Base-by-base conservation (phyloP, 2,329 filamentous ascomycete genomes). In the Aspergillus chevalieri region DNA sequence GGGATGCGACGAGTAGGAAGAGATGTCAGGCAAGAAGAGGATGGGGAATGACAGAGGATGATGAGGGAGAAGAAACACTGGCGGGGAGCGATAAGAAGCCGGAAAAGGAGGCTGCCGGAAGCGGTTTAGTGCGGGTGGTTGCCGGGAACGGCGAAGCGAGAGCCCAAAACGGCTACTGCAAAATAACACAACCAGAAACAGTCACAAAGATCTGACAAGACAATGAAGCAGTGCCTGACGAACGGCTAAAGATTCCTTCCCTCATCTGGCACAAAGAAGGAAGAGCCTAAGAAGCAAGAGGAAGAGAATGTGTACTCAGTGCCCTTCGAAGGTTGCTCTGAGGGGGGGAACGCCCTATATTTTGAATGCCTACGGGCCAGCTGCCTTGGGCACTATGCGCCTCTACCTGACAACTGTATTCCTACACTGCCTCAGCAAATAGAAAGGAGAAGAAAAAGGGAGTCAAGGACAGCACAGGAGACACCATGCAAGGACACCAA, bases 81-180 rank as follows among this genome's bases (percentile, higher is more conserved):
- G 42, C 42, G 42, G 24, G 24, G 24, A 44, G 42, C 38, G 42
- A 44, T 44, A 44, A 44, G 24, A 44, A 41, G 15, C 38, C 38
- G 38, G 42, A 44, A 44, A 44, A 44, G 42, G 42, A 44, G 42
- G 17, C 38, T 19, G 8, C 38, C 38, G n/a, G 38, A 41, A 19
- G 6, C 3, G 38, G 38, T 41, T 41, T 41, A 41, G 38, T 19
- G 38, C 17, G 19, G 38, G 9, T 30, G 26, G 34, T 38, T 41
- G 17, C 38, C 38, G 38, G 10, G 19, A 41, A 12, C 17, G 38
- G 38, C 17, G 26, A 30, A 30, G 26, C 26, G 26, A 30, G 26
- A 30, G 2, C n/a, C 34, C 17, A 38, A n/a, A 38, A 15, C 34
- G 6, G 17, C 14, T 15, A 38, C 6, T 10, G 6, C 34, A 15